Evolutionary conservation across 257 asterid species (phyloP).

Genomic region (Solanum acaule): DNA sequence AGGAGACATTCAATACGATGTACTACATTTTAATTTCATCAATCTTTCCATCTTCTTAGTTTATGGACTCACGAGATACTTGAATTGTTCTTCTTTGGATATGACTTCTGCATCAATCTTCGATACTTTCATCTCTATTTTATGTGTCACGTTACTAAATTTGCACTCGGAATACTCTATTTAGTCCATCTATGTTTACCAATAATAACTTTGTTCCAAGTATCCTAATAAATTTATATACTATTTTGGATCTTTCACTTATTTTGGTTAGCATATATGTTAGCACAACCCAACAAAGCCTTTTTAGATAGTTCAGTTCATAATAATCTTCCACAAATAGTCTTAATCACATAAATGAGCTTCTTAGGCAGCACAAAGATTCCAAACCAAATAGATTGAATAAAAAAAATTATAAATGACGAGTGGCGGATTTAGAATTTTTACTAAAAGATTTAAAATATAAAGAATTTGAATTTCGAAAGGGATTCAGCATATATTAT

Average conservation of each 20-base stretch:
- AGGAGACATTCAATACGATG: background rate
- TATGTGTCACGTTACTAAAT: no score
- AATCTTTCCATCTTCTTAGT: background rate
- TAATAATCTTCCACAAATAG: background rate
- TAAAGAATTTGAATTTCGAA: background rate
- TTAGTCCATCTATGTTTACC: background rate
- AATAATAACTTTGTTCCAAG: background rate
- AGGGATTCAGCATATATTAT: fast-evolving
- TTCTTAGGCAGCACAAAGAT: background rate
- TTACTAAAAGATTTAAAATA: no score
- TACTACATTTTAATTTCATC: no score
- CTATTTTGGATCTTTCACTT: background rate
- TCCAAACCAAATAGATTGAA: background rate
- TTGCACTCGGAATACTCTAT: no score
- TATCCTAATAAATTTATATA: background rate
- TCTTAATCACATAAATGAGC: background rate
- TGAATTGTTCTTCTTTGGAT: background rate
- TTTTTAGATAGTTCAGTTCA: background rate
- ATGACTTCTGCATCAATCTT: background rate
- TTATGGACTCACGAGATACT: no score
- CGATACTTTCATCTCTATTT: no score
- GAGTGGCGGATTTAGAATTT: background rate
- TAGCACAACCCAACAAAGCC: background rate
- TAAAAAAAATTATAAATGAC: background rate
- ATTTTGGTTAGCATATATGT: background rate